Evolutionary conservation across 2,329 filamentous ascomycete species (phyloP).

Genomic region (Neofusicoccum sp.): DNA sequence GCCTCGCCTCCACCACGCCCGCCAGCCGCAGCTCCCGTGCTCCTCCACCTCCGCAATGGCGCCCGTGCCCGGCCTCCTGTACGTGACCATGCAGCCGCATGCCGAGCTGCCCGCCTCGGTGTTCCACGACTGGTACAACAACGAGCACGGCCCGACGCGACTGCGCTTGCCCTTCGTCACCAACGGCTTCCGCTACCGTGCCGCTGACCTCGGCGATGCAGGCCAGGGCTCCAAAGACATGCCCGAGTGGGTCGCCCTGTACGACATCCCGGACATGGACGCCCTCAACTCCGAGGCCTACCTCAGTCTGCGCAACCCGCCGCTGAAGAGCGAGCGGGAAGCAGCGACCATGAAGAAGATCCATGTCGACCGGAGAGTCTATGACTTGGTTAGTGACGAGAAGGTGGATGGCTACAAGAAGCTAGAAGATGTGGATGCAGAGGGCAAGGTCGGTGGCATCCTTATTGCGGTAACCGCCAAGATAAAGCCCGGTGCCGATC

Average conservation of each 20-base stretch:
- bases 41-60: conserved; percentile 35
- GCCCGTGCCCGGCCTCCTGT: conserved; percentile 66
- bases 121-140: conserved; percentile 94
- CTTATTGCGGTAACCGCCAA: conserved; percentile 62
- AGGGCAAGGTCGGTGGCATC: conserved; percentile 59
- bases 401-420: conserved; percentile 58
- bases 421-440: conserved; percentile 59
- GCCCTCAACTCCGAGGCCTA: conserved; percentile 70
- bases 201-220: conserved; percentile 54
- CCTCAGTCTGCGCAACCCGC: conserved; percentile 59
- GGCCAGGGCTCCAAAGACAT: conserved; percentile 40
- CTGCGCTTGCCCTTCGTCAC: conserved; percentile 70
- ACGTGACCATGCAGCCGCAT: conserved; percentile 82
- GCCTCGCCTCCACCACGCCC: background rate
- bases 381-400: conserved; percentile 60
- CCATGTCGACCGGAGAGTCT: conserved; percentile 68
- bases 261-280: conserved; percentile 75
- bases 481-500: conserved; percentile 53
- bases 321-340: conserved; percentile 58
- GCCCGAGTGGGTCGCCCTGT: conserved; percentile 74
- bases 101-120: conserved; percentile 62
- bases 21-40: background rate
- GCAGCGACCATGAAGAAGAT: conserved; percentile 63
- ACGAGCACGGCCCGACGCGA: conserved; percentile 81
- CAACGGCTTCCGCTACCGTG: conserved; percentile 77